phyloP scores from a whole-genome alignment of 2,329 filamentous ascomycete genomes.

The Pseudocercospora eumusae region DNA sequence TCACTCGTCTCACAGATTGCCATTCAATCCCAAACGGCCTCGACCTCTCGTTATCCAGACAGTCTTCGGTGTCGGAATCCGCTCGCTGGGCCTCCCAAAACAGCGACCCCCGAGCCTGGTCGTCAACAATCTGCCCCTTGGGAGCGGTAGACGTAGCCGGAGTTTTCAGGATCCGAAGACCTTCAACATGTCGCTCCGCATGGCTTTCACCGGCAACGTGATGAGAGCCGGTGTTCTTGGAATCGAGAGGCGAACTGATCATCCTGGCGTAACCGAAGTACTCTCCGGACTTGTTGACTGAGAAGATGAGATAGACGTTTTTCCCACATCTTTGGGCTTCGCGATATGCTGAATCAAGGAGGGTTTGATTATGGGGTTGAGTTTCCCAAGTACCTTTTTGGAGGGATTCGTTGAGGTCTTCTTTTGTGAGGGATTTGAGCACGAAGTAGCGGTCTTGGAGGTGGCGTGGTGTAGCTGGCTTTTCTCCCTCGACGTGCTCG shows the following conservation, averaged over 20 bases:
- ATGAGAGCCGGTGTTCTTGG: conserved; percentile 17
- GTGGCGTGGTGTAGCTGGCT: neutral
- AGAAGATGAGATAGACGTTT: conserved; percentile 89
- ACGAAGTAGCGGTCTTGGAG: conserved; percentile 74
- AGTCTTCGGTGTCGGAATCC: neutral
- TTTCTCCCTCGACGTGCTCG: neutral
- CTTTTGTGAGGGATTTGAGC: conserved; percentile 85
- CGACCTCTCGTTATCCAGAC: conserved; percentile 61
- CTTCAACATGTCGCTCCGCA: conserved; percentile 48
- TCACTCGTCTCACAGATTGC: conserved; percentile 77
- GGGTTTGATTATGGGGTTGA: conserved; percentile 83
- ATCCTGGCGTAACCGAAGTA: conserved; percentile 95
- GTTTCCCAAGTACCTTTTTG: conserved; percentile 88
- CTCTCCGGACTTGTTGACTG: conserved; percentile 94
- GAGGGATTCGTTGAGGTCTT: conserved; percentile 84
- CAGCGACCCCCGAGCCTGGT: conserved; percentile 85
- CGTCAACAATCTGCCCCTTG: conserved; percentile 83
- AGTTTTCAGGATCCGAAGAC: conserved; percentile 73
- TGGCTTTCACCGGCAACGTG: neutral
- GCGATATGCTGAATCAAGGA: conserved; percentile 77
- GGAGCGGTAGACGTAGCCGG: conserved; percentile 75
- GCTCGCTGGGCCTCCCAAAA: conserved; percentile 77
- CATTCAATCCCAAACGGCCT: conserved; percentile 90
- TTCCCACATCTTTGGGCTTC: conserved; percentile 56
- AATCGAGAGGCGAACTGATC: conserved; percentile 81